These are phyloP conservation scores for Tremella mesenterica DNA, from an alignment of 768 basidiomycete species.

Conservation along the genomic window DNA sequence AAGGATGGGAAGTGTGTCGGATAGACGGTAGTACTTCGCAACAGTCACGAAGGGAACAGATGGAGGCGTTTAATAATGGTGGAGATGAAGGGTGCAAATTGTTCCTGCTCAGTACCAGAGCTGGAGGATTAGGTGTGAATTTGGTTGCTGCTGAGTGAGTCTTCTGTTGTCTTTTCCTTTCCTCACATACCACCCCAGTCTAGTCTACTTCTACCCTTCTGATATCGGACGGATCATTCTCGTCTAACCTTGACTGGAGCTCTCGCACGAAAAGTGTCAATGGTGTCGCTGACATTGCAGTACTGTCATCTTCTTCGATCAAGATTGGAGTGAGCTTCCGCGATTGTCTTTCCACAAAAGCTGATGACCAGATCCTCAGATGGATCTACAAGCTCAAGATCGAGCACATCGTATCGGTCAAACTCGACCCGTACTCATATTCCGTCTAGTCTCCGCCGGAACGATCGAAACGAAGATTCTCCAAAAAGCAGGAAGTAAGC, in stretches of 20 bases:
- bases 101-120: constrained; percentile 78
- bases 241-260: too few relatives aligned
- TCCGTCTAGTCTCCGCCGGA: constrained; percentile 65
- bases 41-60: constrained; percentile 71
- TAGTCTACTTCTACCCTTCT: not conserved
- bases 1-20: constrained; percentile 74
- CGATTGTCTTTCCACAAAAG: not conserved
- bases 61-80: constrained; percentile 72
- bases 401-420: constrained; percentile 94
- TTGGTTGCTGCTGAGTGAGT: constrained; percentile 42
- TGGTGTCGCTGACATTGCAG: constrained; percentile 4
- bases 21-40: constrained; percentile 83
- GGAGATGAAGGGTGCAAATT: constrained; percentile 47
- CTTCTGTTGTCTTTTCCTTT: not conserved
- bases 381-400: constrained; percentile 93
- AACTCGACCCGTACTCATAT: constrained; percentile 79
- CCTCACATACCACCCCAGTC: not conserved
- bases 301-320: constrained; percentile 88
- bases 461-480: constrained; percentile 90
- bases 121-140: constrained; percentile 96
- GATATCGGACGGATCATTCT: too few relatives aligned
- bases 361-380: constrained; percentile 60
- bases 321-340: constrained; percentile 62
- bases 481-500: constrained; percentile 56
- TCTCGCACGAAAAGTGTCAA: too few relatives aligned